Conservation (phyloP, 108 stramenopile genomes). For the Pinguiococcus pyrenoidosus region DNA sequence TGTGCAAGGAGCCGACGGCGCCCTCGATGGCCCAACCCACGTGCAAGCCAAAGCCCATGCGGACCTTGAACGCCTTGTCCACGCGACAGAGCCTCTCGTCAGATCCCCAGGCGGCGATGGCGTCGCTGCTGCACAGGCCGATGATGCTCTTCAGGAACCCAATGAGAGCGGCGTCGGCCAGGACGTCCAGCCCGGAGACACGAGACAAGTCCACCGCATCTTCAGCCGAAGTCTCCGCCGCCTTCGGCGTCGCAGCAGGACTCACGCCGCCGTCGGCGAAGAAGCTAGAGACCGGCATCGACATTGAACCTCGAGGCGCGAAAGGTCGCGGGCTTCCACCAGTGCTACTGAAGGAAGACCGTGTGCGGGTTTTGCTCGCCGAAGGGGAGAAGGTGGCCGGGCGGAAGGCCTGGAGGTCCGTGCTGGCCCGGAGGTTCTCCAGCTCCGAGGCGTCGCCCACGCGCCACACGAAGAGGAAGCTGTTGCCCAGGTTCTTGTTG, state of each 20-base stretch:
- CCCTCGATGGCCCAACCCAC: constrained; percentile 74
- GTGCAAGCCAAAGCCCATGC: constrained; percentile 54
- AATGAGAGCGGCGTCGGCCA: constrained; percentile 14
- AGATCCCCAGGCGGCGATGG: background rate
- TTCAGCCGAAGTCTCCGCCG: background rate
- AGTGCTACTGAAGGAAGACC: background rate
- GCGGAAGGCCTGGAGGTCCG: no score
- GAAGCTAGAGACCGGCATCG: no score
- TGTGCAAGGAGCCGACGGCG: constrained; percentile 67
- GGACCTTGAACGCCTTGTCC: constrained; percentile 31
- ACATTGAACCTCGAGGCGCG: no score
- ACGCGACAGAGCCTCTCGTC: background rate
- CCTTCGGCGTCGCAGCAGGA: background rate
- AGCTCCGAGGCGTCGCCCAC: constrained; percentile 47
- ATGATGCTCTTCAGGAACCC: constrained; percentile 20
- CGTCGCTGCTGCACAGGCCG: constrained; percentile 7
- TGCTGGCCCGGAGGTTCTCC: no score
- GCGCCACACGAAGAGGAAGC: constrained; percentile 86
- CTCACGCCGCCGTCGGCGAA: no score
- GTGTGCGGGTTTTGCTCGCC: no score
- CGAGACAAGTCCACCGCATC: constrained; percentile 7
- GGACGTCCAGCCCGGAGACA: constrained; percentile 10
- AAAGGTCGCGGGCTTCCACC: background rate
- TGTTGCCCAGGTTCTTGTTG: constrained; percentile 85
- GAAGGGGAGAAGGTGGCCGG: no score